Evolutionary conservation across 2,329 filamentous ascomycete species (phyloP).

Genomic region (Aspergillus awamori): DNA sequence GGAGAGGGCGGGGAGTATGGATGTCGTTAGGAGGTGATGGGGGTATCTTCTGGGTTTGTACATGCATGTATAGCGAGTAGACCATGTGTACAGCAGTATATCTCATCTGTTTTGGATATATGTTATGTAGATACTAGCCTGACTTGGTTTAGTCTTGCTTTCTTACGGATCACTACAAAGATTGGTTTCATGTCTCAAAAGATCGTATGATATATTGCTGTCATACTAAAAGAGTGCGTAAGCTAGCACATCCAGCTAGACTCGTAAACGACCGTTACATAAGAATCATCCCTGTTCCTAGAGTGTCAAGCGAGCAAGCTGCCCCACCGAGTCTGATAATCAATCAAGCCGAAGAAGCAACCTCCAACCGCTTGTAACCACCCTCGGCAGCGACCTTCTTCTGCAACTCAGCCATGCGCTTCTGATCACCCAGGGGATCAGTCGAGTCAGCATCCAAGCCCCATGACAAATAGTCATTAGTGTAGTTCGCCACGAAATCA

Average conservation of each 20-base stretch:
- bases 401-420: conserved; percentile 71
- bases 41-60: background rate
- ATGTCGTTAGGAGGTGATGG: background rate
- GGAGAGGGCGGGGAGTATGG: background rate
- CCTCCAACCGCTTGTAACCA: conserved; percentile 54
- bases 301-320: background rate
- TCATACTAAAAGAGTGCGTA: conserved; percentile 1
- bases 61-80: background rate
- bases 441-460: conserved; percentile 63
- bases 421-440: conserved; percentile 73
- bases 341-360: conserved; percentile 30
- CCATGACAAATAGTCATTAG: conserved; percentile 72
- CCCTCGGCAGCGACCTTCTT: conserved; percentile 65
- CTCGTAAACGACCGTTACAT: background rate
- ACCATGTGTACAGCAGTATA: background rate
- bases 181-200: background rate
- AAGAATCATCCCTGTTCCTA: too few relatives aligned
- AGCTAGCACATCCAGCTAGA: background rate
- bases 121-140: too few relatives aligned
- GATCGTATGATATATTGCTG: background rate
- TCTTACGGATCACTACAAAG: background rate
- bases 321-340: background rate
- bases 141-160: background rate
- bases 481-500: conserved; percentile 71
- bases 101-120: background rate